A percentile compares a stretch with the other conserved stretches of the same genome.
phyloP scores from a whole-genome alignment of 2,329 filamentous ascomycete species.

The Fusarium oxysporum region DNA sequence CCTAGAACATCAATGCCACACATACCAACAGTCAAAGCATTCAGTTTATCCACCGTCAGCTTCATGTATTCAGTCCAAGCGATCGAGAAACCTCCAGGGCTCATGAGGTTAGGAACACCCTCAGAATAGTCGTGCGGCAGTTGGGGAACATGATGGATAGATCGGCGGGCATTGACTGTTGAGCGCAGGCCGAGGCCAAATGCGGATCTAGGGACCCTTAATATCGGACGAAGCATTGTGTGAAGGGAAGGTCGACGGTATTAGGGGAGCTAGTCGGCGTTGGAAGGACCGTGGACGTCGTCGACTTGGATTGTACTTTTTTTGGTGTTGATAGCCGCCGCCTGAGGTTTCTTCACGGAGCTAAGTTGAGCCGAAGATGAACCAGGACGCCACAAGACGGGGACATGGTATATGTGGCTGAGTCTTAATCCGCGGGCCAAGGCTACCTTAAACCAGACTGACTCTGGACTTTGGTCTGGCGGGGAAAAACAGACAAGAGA shows the following conservation, averaged over 20 bases:
- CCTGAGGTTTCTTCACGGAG: slow-evolving; percentile 37
- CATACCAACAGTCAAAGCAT: slow-evolving; percentile 77
- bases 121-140: slow-evolving; percentile 60
- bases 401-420: slow-evolving; percentile 1
- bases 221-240: slow-evolving; percentile 64
- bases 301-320: slow-evolving; percentile 32
- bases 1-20: slow-evolving; percentile 23
- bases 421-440: background rate
- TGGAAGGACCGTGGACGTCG: slow-evolving; percentile 19
- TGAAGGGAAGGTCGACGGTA: slow-evolving; percentile 2
- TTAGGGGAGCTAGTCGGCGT: slow-evolving; percentile 16
- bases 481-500: background rate
- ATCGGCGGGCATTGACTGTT: slow-evolving; percentile 52
- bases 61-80: slow-evolving; percentile 88
- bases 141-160: slow-evolving; percentile 60
- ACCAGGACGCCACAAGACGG: slow-evolving; percentile 9
- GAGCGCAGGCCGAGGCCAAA: slow-evolving; percentile 53
- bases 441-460: background rate
- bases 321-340: slow-evolving; percentile 33
- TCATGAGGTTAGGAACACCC: slow-evolving; percentile 77
- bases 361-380: slow-evolving; percentile 33
- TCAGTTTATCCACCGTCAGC: slow-evolving; percentile 80
- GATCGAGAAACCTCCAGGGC: slow-evolving; percentile 74
- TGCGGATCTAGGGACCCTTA: slow-evolving; percentile 62
- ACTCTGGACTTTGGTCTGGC: background rate